Percentiles rank a stretch among this genome's conserved stretches.
These are phyloP conservation scores for Metschnikowia reukaufii DNA, from an alignment of 805 yeast species.

Conservation along the genomic window DNA sequence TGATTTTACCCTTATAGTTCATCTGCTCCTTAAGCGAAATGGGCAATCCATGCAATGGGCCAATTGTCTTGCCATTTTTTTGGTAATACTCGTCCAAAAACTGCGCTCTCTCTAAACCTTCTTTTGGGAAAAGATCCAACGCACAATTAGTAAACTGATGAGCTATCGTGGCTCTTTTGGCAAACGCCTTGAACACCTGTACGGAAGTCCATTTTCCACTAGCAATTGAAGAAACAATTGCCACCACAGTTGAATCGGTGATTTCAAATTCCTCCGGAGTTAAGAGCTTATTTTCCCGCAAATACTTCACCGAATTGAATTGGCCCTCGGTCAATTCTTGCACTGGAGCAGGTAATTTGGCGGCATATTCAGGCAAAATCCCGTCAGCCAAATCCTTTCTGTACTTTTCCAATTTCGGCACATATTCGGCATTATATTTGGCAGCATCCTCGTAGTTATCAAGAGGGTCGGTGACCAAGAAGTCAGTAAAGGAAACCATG, in stretches of 20 bases:
- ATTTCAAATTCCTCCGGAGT: slow-evolving; percentile 41
- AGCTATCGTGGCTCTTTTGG: slow-evolving; percentile 61
- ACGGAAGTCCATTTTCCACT: slow-evolving; percentile 48
- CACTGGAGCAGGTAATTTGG: slow-evolving; percentile 34
- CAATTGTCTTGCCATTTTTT: slow-evolving; percentile 50
- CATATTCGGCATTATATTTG: slow-evolving; percentile 39
- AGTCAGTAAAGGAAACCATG: slow-evolving; percentile 23
- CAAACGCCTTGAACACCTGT: slow-evolving; percentile 59
- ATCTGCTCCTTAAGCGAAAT: slow-evolving; percentile 66
- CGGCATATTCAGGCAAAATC: slow-evolving; percentile 42
- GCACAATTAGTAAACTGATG: slow-evolving; percentile 63
- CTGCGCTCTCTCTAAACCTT: slow-evolving; percentile 58
- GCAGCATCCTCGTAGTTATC: slow-evolving; percentile 40
- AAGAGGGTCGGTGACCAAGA: slow-evolving; percentile 33
- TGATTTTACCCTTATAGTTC: slow-evolving; percentile 50
- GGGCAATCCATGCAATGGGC: slow-evolving; percentile 70
- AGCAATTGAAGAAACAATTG: slow-evolving; percentile 45
- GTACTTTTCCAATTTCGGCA: slow-evolving; percentile 48
- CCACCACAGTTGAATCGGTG: slow-evolving; percentile 44
- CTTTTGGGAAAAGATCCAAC: slow-evolving; percentile 60
- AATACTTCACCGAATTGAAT: slow-evolving; percentile 38
- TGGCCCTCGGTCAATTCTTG: slow-evolving; percentile 35
- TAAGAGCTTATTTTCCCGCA: slow-evolving; percentile 36
- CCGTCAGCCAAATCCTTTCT: slow-evolving; percentile 35
- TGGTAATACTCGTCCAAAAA: slow-evolving; percentile 51